Evolutionary conservation across 192 early-diverging fungal species (phyloP).

Genomic region (Backusella mclennaniae): DNA sequence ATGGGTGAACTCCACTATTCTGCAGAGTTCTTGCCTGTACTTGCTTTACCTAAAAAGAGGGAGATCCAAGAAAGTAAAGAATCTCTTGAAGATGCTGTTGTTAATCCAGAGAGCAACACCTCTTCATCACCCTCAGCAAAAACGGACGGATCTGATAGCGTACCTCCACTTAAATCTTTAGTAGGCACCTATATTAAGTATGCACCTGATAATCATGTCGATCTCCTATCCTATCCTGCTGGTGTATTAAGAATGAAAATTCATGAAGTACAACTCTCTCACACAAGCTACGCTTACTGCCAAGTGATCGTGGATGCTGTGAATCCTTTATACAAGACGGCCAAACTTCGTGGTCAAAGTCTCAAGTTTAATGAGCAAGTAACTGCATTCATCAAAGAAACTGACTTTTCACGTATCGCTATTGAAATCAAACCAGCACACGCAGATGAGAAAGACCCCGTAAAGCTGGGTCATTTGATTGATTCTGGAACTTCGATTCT

Average conservation of each 20-base stretch:
- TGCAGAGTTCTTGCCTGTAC: constrained; percentile 37
- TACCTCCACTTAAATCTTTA: constrained; percentile 15
- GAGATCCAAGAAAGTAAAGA: background rate
- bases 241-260: constrained; percentile 55
- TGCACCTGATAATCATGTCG: constrained; percentile 22
- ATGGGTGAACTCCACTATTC: constrained; percentile 39
- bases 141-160: background rate
- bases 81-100: background rate
- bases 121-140: constrained; percentile 14
- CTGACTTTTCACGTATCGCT: constrained; percentile 30
- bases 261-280: constrained; percentile 33
- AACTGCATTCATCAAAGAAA: constrained; percentile 38
- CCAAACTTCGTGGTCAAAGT: constrained; percentile 24
- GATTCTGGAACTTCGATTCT: constrained; percentile 13
- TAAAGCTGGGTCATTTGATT: constrained; percentile 18
- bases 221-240: constrained; percentile 34
- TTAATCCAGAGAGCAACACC: constrained; percentile 14
- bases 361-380: constrained; percentile 31
- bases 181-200: constrained; percentile 22
- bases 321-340: constrained; percentile 38
- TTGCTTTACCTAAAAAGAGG: constrained; percentile 14
- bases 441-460: constrained; percentile 15
- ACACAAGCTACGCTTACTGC: constrained; percentile 30
- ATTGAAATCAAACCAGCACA: constrained; percentile 21
- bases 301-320: constrained; percentile 46